Evolutionary conservation across 495 filamentous ascomycete species (phyloP).

Genomic region (Penicillium bialowiezense): DNA sequence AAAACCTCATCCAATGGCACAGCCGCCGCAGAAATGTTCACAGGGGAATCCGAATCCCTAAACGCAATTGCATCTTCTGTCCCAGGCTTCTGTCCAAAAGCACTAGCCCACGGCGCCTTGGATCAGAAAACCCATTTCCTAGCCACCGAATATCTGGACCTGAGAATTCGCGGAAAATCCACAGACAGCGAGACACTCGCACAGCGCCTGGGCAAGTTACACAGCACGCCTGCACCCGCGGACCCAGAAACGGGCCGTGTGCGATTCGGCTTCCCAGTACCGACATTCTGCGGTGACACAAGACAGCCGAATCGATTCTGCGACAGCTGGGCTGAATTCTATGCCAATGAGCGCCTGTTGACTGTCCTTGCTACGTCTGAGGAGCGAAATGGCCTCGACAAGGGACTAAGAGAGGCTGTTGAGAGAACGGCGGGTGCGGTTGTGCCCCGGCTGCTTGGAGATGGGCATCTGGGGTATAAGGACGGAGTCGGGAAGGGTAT

Average conservation of each 20-base stretch:
- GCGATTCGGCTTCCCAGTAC: constrained; percentile 76
- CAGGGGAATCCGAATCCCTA: constrained; percentile 79
- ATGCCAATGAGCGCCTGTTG: constrained; percentile 67
- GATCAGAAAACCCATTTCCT: constrained; percentile 62
- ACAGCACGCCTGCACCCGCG: constrained; percentile 69
- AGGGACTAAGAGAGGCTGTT: constrained; percentile 56
- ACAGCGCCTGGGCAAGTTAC: constrained; percentile 71
- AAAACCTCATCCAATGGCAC: constrained; percentile 65
- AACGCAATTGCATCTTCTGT: constrained; percentile 72
- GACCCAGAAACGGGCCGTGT: constrained; percentile 50
- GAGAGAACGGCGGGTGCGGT: constrained; percentile 58
- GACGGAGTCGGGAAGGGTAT: constrained; percentile 47
- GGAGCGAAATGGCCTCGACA: constrained; percentile 60
- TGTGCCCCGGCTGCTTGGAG: constrained; percentile 70
- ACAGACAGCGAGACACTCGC: constrained; percentile 52
- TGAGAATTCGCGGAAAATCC: constrained; percentile 34
- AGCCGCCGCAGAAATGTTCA: constrained; percentile 74
- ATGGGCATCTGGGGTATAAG: constrained; percentile 59
- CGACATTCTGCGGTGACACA: constrained; percentile 84
- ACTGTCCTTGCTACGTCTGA: constrained; percentile 59
- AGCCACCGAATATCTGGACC: constrained; percentile 76
- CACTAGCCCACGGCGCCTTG: constrained; percentile 66
- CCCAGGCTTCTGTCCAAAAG: constrained; percentile 70
- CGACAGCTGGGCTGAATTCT: constrained; percentile 78
- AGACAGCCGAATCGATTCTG: constrained; percentile 70